A percentile compares a stretch with the other conserved stretches of the same genome.
Evolutionary conservation across 1,284 basidiomycete genomes (phyloP).

Genomic region (Ganoderma lucidum): DNA sequence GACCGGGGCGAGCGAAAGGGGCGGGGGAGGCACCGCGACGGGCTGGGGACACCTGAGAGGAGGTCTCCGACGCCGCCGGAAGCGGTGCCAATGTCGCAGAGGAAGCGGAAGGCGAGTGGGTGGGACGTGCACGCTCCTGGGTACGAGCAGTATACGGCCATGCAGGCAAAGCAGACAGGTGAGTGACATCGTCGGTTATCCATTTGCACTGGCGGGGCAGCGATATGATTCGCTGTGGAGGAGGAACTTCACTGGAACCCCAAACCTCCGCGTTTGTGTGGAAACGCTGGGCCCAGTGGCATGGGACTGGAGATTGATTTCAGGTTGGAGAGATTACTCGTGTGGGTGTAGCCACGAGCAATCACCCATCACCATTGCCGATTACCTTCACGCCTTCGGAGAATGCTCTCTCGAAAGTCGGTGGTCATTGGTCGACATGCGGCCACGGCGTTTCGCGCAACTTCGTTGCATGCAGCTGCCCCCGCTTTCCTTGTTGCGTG

Average conservation of each 20-base stretch:
- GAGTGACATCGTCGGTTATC: slow-evolving; percentile 33
- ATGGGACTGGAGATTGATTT: background rate
- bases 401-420: background rate
- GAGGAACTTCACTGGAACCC: slow-evolving; percentile 1
- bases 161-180: slow-evolving; percentile 98
- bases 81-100: slow-evolving; percentile 83
- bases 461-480: slow-evolving; percentile 1
- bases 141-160: slow-evolving; percentile 93
- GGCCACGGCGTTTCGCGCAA: slow-evolving; percentile 6
- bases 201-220: background rate
- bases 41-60: slow-evolving; percentile 74
- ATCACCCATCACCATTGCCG: slow-evolving; percentile 10
- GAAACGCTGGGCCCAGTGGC: background rate
- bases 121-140: slow-evolving; percentile 98
- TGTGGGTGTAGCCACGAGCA: background rate
- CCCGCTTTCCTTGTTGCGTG: background rate
- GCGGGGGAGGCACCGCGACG: slow-evolving; percentile 47
- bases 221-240: background rate
- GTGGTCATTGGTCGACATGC: slow-evolving; percentile 5
- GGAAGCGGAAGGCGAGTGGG: slow-evolving; percentile 87
- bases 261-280: slow-evolving; percentile 4
- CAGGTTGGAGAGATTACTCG: background rate
- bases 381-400: slow-evolving; percentile 6
- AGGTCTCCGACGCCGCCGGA: slow-evolving; percentile 93
- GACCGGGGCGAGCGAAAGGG: slow-evolving; percentile 48